Conservation (phyloP, 2,329 filamentous ascomycete genomes). For the Neopestalotiopsis rosae region DNA sequence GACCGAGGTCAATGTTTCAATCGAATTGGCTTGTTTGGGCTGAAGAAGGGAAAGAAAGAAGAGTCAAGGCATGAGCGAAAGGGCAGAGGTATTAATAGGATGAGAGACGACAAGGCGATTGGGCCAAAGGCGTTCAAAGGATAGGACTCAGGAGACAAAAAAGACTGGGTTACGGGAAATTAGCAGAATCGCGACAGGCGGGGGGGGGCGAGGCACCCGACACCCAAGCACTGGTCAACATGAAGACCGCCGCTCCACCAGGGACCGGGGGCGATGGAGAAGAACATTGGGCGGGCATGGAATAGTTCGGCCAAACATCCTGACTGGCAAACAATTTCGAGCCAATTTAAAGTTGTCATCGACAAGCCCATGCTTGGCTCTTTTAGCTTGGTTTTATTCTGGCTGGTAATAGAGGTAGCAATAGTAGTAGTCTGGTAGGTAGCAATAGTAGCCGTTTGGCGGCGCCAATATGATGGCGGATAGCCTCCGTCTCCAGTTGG, state of each 20-base stretch:
- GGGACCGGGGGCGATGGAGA: slow-evolving; percentile 1
- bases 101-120: slow-evolving; percentile 17
- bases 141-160: slow-evolving; percentile 21
- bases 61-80: slow-evolving; percentile 32
- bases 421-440: neutral
- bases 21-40: slow-evolving; percentile 49
- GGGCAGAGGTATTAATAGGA: slow-evolving; percentile 54
- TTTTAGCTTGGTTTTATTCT: slow-evolving; percentile 3
- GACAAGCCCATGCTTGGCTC: slow-evolving; percentile 7
- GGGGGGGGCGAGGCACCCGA: neutral
- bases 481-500: too few relatives aligned
- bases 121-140: slow-evolving; percentile 33
- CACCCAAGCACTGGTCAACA: slow-evolving; percentile 11
- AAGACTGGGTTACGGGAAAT: slow-evolving; percentile 33
- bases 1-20: slow-evolving; percentile 60
- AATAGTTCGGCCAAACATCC: slow-evolving; percentile 7
- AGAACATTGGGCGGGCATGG: slow-evolving; percentile 2
- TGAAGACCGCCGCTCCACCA: slow-evolving; percentile 6
- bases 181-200: slow-evolving; percentile 21
- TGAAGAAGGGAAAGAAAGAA: slow-evolving; percentile 42
- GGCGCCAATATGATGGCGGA: too few relatives aligned
- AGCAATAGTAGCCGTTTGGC: neutral
- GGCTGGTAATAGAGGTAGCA: neutral
- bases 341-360: slow-evolving; percentile 18
- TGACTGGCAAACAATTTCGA: neutral